Base-by-base conservation (phyloP, 2,329 filamentous ascomycete species). In the Chrysosporium keratinophilum region DNA sequence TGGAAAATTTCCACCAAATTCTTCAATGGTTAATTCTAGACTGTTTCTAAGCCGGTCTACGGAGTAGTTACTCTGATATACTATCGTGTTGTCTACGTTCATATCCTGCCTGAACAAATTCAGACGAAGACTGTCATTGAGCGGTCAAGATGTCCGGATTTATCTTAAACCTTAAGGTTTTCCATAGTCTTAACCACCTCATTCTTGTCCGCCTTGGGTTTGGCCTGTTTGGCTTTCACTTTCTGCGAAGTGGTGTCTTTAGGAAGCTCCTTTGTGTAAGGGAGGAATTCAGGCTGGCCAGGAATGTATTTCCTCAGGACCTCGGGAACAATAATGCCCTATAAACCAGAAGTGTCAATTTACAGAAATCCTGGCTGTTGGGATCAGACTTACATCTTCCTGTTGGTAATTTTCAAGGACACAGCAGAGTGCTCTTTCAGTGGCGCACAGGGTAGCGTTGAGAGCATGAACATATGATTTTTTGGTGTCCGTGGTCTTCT, bases 371-470 rank as follows among this genome's bases (percentile, higher is more conserved):
- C 11, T 6, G 3, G 2, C 11, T 23, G 20, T 15, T n/a, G 3
- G 44, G 14, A 37, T 15, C 44, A 19, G 5, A 69, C 79, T 70
- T 71, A 84, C 84, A 61, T 91, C 86, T 65, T 89, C 83, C 0
- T 84, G 93, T 76, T 98, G 93, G 72, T 91, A 97, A 74, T 97
- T 98, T 74, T 98, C 93, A 39, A 98, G 79, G 42, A 98, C 78
- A 68, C 91, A 96, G 78, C 93, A 97, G 48, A 97, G 78, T 0
- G 91, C 88, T 67, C 91, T 81, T 67, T 95, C 90, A 1, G 91
- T 96, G 15, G 91, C 91, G 69, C 86, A 91, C 39, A 96, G 77
- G 17, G 87, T 95, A 58, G 87, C 86, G 74, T 96, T 96, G 57
- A 96, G 76, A 40, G 87, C 88, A 72, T 98, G 93, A 37, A 95